Conservation (phyloP, 345 rosid genomes). For the Carallia pectinifolia region DNA sequence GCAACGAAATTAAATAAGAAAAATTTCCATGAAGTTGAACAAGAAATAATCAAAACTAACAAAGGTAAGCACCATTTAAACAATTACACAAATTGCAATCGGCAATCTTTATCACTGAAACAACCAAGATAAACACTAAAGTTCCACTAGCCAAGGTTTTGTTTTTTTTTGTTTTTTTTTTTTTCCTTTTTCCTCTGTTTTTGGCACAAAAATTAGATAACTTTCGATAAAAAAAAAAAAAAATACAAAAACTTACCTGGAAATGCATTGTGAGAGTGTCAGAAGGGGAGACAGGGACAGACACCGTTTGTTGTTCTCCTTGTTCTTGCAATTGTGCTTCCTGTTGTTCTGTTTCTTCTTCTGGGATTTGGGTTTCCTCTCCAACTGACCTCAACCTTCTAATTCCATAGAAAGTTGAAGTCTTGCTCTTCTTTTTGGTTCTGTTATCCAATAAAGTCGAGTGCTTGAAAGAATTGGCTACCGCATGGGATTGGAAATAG, state of each 20-base stretch:
- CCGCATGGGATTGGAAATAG: constrained; percentile 9
- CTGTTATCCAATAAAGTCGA: neutral
- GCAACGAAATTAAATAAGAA: too few relatives aligned
- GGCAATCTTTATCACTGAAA: neutral
- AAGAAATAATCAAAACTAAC: neutral
- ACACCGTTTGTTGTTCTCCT: constrained; percentile 50
- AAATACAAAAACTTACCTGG: constrained; percentile 39
- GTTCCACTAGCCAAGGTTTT: neutral
- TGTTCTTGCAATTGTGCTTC: constrained; percentile 9
- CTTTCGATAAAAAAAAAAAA: neutral
- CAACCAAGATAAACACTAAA: neutral
- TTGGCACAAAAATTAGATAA: neutral
- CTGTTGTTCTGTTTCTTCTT: constrained; percentile 30
- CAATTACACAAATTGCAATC: neutral
- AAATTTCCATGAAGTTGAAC: too few relatives aligned
- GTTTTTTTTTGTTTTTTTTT: neutral
- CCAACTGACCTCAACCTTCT: constrained; percentile 48
- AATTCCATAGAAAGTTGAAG: constrained; percentile 4
- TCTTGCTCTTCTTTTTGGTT: constrained; percentile 8
- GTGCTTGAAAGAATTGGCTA: constrained; percentile 26
- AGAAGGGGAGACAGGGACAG: constrained; percentile 85
- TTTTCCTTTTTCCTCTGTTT: neutral
- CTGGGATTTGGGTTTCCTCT: constrained; percentile 48
- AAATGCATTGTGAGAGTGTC: constrained; percentile 85
- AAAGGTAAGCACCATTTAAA: neutral